Conservation (phyloP, 768 basidiomycete genomes). For the Saitozyma sp. region DNA sequence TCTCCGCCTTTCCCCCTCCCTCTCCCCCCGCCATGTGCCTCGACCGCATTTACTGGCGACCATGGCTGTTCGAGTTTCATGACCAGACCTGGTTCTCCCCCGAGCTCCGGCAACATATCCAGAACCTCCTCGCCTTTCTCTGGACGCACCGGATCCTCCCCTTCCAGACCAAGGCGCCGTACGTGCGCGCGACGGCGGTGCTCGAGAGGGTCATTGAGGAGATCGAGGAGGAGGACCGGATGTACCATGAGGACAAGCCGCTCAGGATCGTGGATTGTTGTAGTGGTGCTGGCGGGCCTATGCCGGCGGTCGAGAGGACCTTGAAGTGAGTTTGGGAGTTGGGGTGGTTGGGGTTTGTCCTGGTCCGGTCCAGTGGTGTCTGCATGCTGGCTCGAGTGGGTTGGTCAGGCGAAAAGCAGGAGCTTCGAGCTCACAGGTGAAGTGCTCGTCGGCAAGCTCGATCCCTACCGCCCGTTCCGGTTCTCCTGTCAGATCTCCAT, state of each 20-base stretch:
- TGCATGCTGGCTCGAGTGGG: too few relatives aligned
- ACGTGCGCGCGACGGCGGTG: conserved; percentile 29
- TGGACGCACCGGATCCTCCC: conserved; percentile 39
- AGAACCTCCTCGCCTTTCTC: conserved; percentile 36
- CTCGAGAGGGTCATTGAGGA: conserved; percentile 30
- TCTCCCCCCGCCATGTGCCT: too few relatives aligned
- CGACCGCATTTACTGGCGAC: conserved; percentile 15
- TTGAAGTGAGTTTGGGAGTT: conserved; percentile 42
- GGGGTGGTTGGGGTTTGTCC: neutral
- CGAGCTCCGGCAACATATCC: conserved; percentile 32
- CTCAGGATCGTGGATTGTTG: conserved; percentile 47
- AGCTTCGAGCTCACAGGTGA: neutral
- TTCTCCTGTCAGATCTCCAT: conserved; percentile 43
- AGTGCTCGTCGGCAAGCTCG: conserved; percentile 23
- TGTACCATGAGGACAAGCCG: conserved; percentile 1
- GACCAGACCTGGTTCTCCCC: conserved; percentile 45
- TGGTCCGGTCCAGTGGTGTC: neutral
- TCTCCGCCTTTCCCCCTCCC: too few relatives aligned
- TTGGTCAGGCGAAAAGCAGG: neutral
- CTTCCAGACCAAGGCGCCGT: conserved; percentile 34
- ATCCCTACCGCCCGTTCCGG: conserved; percentile 21
- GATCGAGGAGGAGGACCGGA: conserved; percentile 20
- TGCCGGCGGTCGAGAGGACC: conserved; percentile 36
- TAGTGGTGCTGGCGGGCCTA: conserved; percentile 45
- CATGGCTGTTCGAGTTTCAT: conserved; percentile 40